Base-by-base conservation (phyloP, 2,329 filamentous ascomycete genomes). In the Venturia nashicola region DNA sequence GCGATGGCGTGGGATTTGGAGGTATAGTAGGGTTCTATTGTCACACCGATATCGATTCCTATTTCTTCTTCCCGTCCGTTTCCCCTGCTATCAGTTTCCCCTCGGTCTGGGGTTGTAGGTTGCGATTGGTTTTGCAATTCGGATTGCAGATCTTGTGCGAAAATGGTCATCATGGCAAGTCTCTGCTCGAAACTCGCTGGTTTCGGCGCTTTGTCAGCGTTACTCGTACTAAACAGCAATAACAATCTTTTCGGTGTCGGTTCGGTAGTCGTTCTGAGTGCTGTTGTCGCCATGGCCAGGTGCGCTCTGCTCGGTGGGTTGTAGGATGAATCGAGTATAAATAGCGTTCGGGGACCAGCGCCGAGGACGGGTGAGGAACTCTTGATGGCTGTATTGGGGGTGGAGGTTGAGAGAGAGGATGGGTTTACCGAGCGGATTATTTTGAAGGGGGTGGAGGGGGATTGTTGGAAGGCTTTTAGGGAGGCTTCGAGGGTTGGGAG, bases 21-120 rank as follows among this genome's bases (percentile, higher is more conserved):
- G 65, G 84, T 83, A 69, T 93, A 94, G 71, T 87, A 91, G 0
- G 89, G 86, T 69, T 83, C 79, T 43, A 82, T 87, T 0, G 88
- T 90, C 1, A 94, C 79, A 1, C 81, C 88, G 44, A 93, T 80
- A 68, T 92, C 89, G 20, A 81, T 76, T 2, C 76, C 64, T 5
- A 86, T 74, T 36, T 76, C 73, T 0, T 73, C 55, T 5, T 16
- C 34, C 18, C 62, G 23, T 20, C 46, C 23, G 54, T 34, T 18
- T 43, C 46, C 23, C 46, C 27, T 27, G 27, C 27, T 27, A 2
- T 27, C 27, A 4, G 27, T 27, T 27, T 27, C 27, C 27, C 27
- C 27, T 4, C 2, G 27, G 27, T 27, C 27, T 27, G 27, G 4
- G 27, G 27, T 27, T 27, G 27, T 27, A 4, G 27, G 27, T 27